phyloP scores from a whole-genome alignment of 768 basidiomycete genomes.

The Pulveroboletus sp. region DNA sequence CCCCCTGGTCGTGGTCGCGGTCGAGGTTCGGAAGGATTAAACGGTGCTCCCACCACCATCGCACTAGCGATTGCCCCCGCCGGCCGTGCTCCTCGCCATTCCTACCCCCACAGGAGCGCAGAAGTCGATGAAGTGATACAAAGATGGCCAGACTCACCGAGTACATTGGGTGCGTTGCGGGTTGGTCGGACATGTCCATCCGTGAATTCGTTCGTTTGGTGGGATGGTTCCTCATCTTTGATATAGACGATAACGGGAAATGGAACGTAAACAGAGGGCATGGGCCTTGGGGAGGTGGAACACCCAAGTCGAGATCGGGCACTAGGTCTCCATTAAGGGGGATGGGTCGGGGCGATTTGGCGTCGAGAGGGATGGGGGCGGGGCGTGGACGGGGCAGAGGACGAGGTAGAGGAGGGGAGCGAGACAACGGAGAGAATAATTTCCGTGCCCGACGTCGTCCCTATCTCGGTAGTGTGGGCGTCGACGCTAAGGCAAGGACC shows the following conservation, averaged over 20 bases:
- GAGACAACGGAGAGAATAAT: not conserved
- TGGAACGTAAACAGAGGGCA: constrained; percentile 1
- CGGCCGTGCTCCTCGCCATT: constrained; percentile 1
- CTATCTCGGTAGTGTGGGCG: constrained; percentile 1
- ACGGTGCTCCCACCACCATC: not conserved
- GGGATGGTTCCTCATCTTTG: constrained; percentile 3
- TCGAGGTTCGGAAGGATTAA: constrained; percentile 13
- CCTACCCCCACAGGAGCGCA: constrained; percentile 16
- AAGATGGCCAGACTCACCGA: constrained; percentile 13
- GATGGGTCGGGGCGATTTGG: constrained; percentile 3
- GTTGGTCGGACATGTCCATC: constrained; percentile 1
- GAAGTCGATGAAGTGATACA: constrained; percentile 26
- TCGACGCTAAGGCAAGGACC: not conserved
- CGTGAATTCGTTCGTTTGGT: not conserved
- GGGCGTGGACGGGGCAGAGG: constrained; percentile 25
- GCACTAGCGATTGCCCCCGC: not conserved
- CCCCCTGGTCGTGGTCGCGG: constrained; percentile 21
- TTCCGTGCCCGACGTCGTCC: constrained; percentile 1
- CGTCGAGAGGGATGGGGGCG: constrained; percentile 8
- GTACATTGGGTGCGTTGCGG: constrained; percentile 12
- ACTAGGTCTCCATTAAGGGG: constrained; percentile 15
- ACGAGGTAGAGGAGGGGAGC: constrained; percentile 6
- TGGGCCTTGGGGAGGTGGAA: constrained; percentile 4
- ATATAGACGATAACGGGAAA: constrained; percentile 1
- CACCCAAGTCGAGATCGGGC: constrained; percentile 9